Percentiles rank a stretch among this genome's conserved stretches.
Conservation (phyloP, 495 filamentous ascomycete genomes). For the Aspergillus leporis region DNA sequence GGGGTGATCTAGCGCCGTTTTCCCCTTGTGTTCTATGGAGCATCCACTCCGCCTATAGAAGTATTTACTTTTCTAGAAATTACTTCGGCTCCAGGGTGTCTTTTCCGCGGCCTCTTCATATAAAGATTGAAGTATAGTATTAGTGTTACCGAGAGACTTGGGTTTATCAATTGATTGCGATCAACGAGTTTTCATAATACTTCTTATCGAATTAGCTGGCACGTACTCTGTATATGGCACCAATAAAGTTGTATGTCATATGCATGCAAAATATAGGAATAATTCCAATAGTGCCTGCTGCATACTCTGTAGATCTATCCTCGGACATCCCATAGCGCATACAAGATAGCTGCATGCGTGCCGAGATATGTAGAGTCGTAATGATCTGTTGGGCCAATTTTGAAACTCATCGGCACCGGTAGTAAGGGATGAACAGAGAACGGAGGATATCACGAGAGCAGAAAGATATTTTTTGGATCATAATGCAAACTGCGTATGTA, state of each 20-base stretch:
- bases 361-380: background rate
- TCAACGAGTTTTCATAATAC: too few species aligned
- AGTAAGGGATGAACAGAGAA: background rate
- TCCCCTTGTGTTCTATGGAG: constrained; percentile 3
- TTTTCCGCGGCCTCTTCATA: too few species aligned
- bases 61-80: background rate
- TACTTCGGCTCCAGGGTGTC: background rate
- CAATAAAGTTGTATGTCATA: background rate
- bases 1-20: constrained; percentile 8
- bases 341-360: background rate
- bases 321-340: background rate
- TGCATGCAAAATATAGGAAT: background rate
- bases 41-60: background rate
- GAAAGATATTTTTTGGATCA: background rate
- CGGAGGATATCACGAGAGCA: background rate
- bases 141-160: background rate
- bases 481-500: background rate
- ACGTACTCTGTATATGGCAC: background rate
- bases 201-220: too few species aligned
- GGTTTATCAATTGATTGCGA: background rate
- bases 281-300: background rate
- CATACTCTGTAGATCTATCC: background rate
- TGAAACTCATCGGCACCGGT: background rate
- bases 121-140: too few species aligned
- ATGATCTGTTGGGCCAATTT: background rate